A percentile compares a stretch with the other conserved stretches of the same genome.
phyloP scores from a whole-genome alignment of 2,329 filamentous ascomycete genomes.

The Tolypocladium pustulatum region DNA sequence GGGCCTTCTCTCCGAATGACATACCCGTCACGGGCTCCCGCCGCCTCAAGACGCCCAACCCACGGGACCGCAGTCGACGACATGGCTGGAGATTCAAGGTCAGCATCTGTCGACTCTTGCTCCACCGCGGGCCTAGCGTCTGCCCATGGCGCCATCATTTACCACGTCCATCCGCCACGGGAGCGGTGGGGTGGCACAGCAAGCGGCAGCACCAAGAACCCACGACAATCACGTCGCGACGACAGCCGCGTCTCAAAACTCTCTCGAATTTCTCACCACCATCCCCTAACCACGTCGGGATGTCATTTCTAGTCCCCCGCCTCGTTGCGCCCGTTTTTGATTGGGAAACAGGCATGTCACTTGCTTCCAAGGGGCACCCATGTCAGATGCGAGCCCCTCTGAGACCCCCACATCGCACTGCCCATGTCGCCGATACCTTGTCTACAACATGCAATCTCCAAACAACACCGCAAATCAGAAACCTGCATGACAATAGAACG shows the following conservation, averaged over 20 bases:
- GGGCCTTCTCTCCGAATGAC: background rate
- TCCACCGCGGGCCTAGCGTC: background rate
- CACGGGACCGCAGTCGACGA: background rate
- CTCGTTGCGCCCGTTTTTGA: constrained; percentile 9
- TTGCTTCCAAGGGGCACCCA: constrained; percentile 13
- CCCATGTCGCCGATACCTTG: background rate
- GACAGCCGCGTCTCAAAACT: background rate
- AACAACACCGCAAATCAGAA: background rate
- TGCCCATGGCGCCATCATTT: constrained; percentile 2
- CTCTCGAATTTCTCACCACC: background rate
- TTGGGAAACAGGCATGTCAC: constrained; percentile 18
- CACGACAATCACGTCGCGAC: background rate
- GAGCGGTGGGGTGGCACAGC: background rate
- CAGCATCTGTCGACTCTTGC: constrained; percentile 2
- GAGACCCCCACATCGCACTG: background rate
- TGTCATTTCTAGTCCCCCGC: constrained; percentile 17
- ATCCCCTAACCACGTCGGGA: background rate
- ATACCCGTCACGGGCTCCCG: background rate
- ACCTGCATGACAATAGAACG: background rate
- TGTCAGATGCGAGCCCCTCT: constrained; percentile 8
- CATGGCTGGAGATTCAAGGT: background rate
- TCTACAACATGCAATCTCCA: background rate
- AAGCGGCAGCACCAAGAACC: background rate
- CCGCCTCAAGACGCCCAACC: background rate
- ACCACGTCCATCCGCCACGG: background rate